Evolutionary conservation across 208 protist genomes (phyloP).

Genomic region (Trypanosoma melophagium): DNA sequence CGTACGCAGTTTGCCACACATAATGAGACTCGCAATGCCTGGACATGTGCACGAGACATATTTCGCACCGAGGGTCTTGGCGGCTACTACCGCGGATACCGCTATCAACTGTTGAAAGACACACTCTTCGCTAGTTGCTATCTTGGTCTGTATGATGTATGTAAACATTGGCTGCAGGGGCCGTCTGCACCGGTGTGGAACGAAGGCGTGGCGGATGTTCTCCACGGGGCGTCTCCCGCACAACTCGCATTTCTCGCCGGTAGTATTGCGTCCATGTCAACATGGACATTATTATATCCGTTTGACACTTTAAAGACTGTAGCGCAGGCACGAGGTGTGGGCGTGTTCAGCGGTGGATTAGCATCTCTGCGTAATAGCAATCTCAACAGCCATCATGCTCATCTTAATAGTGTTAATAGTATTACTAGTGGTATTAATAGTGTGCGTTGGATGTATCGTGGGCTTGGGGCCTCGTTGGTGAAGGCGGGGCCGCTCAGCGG

Average conservation of each 20-base stretch:
- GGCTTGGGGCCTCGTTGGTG: constrained; percentile 65
- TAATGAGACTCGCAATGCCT: constrained; percentile 57
- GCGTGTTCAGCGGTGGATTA: constrained; percentile 31
- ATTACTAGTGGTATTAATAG: no score
- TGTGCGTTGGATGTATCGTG: constrained; percentile 47
- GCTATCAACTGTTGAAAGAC: constrained; percentile 74
- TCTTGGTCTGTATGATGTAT: constrained; percentile 70
- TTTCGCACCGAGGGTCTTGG: constrained; percentile 46
- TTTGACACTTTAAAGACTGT: constrained; percentile 88
- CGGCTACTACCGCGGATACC: constrained; percentile 82
- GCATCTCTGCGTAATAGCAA: no score
- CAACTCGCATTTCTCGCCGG: constrained; percentile 58
- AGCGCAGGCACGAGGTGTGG: constrained; percentile 62
- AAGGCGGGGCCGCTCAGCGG: constrained; percentile 79
- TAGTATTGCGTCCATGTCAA: constrained; percentile 58
- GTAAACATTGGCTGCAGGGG: constrained; percentile 7
- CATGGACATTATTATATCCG: constrained; percentile 78
- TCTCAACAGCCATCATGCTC: no score
- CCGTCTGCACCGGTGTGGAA: not conserved
- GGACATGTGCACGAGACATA: constrained; percentile 71
- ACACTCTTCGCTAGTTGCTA: constrained; percentile 73
- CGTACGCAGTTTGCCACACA: constrained; percentile 73
- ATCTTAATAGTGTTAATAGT: no score
- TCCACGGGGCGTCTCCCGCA: no score
- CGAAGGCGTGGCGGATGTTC: no score